Conservation (phyloP, 2,329 filamentous ascomycete genomes). For the Arthrobotrys iridis region DNA sequence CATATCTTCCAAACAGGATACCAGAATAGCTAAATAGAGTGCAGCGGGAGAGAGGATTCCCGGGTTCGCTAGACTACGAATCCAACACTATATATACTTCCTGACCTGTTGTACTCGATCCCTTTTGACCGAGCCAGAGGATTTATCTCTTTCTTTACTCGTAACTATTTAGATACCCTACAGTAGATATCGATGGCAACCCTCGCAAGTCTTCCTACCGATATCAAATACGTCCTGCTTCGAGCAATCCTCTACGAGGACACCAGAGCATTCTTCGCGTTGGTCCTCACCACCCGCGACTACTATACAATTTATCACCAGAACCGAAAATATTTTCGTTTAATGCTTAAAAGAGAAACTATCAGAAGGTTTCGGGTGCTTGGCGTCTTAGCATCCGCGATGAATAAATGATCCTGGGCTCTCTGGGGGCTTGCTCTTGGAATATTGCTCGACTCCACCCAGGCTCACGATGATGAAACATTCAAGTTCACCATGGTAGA, state of each 20-base stretch:
- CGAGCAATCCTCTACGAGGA: slow-evolving; percentile 6
- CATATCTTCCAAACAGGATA: too few species aligned
- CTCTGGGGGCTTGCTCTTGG: too few species aligned
- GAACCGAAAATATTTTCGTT: slow-evolving; percentile 34
- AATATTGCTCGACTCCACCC: too few species aligned
- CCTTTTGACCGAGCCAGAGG: too few species aligned
- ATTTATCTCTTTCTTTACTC: too few species aligned
- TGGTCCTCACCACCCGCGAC: slow-evolving; percentile 18
- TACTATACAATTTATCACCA: slow-evolving; percentile 28
- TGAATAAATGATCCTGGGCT: not conserved
- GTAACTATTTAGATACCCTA: too few species aligned
- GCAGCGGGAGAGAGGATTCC: too few species aligned
- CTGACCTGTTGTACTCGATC: too few species aligned
- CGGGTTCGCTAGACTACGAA: too few species aligned
- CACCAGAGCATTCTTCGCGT: not conserved
- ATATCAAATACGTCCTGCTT: slow-evolving; percentile 33
- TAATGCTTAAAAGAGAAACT: slow-evolving; percentile 19
- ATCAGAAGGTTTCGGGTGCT: not conserved
- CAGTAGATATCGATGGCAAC: slow-evolving; percentile 13
- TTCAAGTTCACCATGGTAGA: not conserved
- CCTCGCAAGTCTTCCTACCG: slow-evolving; percentile 20
- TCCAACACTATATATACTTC: too few species aligned
- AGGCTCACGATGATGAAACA: not conserved
- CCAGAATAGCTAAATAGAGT: too few species aligned
- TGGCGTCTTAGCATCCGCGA: not conserved